Base-by-base conservation (phyloP, 2,329 filamentous ascomycete genomes). In the Gliomastix tumulicola region DNA sequence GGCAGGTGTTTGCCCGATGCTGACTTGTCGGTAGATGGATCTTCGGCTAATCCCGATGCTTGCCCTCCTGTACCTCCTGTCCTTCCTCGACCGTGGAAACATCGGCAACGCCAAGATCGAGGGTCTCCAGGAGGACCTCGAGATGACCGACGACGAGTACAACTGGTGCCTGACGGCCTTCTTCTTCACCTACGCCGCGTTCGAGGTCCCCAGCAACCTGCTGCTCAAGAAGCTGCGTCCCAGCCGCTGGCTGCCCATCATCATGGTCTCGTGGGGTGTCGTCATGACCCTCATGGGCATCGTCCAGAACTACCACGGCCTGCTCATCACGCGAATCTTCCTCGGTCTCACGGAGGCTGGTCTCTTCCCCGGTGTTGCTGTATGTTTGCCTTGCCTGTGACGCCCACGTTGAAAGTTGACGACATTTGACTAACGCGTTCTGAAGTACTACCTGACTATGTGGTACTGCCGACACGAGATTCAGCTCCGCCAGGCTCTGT, bases 181-280 rank as follows among this genome's bases (percentile, higher is more conserved):
- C 66, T 92, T 90, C 66, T 76, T 90, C 43, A 57, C 81, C 3
- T 92, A 92, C 52, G 69, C 82, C 3, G 66, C 82, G 15, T 86
- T 86, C 44, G 85, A 90, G 51, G 76, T 82, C 0, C 64, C 85
- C 13, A 87, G 81, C 38, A 90, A 92, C 49, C 58, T 89, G 10
- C 59, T 90, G 10, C 73, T 92, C 38, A 90, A 90, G 57, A 74
- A 71, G 12, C 63, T 88, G 35, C 72, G 81, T 0, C 87, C 87
- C 0, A 82, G 77, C 27, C 61, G 85, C 35, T 94, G 88, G 64
- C 71, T 90, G 19, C 82, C 85, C 0, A 59, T 70, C 6, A 90
- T 90, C 48, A 89, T 94, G 79, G 38, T 28, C 9, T 10, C 23
- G n/a, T 35, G 67, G 66, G 60, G 62, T 3, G 16, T 59, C 3